Percentiles rank a stretch among this genome's conserved stretches.
Conservation (phyloP, 768 basidiomycete genomes). For the Melanogaster broomeanus region DNA sequence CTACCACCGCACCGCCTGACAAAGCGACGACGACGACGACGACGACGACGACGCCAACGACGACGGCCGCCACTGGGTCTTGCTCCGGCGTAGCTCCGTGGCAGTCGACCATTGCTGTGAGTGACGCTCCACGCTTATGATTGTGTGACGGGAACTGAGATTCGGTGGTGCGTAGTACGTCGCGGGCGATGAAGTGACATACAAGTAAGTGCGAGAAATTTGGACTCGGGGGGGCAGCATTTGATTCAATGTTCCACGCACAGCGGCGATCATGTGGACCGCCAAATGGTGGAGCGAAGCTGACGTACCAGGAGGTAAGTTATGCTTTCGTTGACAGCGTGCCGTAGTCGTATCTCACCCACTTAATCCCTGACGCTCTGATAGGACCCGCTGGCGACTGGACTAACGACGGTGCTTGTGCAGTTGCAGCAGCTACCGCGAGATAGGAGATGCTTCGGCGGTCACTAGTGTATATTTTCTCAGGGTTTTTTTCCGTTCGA, state of each 20-base stretch:
- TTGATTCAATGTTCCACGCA: neutral
- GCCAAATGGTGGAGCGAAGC: constrained; percentile 47
- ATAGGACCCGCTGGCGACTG: constrained; percentile 27
- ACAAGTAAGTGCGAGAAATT: constrained; percentile 38
- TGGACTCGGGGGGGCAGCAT: too few relatives aligned
- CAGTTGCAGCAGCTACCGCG: neutral
- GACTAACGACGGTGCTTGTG: constrained; percentile 29
- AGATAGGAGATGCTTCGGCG: too few relatives aligned
- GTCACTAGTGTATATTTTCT: too few relatives aligned
- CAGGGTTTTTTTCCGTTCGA: too few relatives aligned
- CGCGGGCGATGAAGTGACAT: constrained; percentile 42
- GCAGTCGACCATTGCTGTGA: constrained; percentile 38
- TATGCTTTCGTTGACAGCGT: neutral
- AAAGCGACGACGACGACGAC: constrained; percentile 18
- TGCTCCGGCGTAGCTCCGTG: constrained; percentile 48
- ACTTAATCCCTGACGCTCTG: constrained; percentile 2
- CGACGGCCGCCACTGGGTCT: constrained; percentile 26
- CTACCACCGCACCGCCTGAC: too few relatives aligned
- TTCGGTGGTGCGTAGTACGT: constrained; percentile 36
- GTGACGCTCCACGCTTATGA: constrained; percentile 9
- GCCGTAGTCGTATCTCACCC: neutral
- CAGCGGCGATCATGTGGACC: constrained; percentile 47
- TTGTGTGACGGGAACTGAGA: neutral
- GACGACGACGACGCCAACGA: constrained; percentile 8
- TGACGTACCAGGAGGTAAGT: constrained; percentile 31